Evolutionary conservation across 2,329 filamentous ascomycete species (phyloP), one percentile per base, ranked within the genome.

Genomic region (Pseudogymnoascus sp.): DNA sequence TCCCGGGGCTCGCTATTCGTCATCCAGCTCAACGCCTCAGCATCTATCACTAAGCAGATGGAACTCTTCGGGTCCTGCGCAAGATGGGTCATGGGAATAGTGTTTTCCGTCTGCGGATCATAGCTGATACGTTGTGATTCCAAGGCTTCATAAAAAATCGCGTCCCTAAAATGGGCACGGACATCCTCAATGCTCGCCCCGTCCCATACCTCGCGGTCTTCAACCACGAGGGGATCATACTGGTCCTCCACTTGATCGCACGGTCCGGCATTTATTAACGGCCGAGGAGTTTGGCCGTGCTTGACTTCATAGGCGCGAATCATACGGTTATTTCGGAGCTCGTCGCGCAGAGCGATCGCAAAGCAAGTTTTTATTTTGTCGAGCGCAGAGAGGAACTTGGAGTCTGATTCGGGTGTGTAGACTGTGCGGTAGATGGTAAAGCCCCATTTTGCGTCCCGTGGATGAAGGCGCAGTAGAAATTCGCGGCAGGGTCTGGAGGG

Each of bases 361-460:
- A 47, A 4, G 42, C 42, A 47, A 12, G 42, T 47, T 47, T 47
- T 47, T 23, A 47, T 47, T 61, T 69, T 69, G 34, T 63, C 64
- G 21, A 69, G 34, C 18, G 62, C 62, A 21, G 60, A n/a, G 29
- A 63, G 63, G 66, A 66, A 70, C 12, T 66, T 31, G 23, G 63
- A n/a, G 40, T 70, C 66, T 4, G 69, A 68, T 64, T 70, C 67
- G 11, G 67, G 42, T 3, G 67, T 69, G 45, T 69, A 69, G 42
- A 69, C 66, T 10, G 67, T 69, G 36, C 68, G 65, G 62, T 68
- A 70, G 42, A 70, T 68, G 21, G 69, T 62, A 62, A 63, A 64
- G 4, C 59, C 59, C 59, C 59, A 61, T 36, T 23, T 45, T 45
- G 39, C 42, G 42, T 45, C 42, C 10, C 42, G 42, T 12, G 42